phyloP scores from a whole-genome alignment of 2,329 filamentous ascomycete genomes.

The Paraconiothyrium brasiliense region DNA sequence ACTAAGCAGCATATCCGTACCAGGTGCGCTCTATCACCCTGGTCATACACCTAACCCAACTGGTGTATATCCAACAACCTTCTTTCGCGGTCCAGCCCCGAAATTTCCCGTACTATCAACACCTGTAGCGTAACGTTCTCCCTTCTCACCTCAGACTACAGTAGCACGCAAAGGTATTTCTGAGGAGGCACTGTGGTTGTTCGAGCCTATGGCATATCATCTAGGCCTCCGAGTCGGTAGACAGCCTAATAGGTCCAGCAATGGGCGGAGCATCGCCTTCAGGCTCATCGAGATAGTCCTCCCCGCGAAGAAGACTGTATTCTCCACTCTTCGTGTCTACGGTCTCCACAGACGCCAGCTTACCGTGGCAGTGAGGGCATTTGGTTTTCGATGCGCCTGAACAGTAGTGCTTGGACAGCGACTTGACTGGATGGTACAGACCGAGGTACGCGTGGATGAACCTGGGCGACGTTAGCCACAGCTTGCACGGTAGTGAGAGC shows the following conservation, averaged over 20 bases:
- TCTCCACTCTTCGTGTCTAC: neutral
- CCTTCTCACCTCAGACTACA: neutral
- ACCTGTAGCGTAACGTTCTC: neutral
- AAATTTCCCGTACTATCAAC: neutral
- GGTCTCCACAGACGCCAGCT: neutral
- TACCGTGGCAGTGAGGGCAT: slow-evolving; percentile 13
- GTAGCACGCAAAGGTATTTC: too few relatives aligned
- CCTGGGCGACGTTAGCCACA: neutral
- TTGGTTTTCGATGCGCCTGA: neutral
- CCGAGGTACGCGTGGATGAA: slow-evolving; percentile 10
- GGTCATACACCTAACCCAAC: neutral
- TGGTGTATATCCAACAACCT: neutral
- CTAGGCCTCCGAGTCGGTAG: slow-evolving; percentile 2
- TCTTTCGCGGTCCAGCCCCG: neutral
- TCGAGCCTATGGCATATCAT: neutral
- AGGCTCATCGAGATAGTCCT: slow-evolving; percentile 7
- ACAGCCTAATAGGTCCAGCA: neutral
- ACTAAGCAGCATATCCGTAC: neutral
- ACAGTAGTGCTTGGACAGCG: neutral
- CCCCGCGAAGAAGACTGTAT: slow-evolving; percentile 4
- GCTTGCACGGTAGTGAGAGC: neutral
- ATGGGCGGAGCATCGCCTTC: neutral
- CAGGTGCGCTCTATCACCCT: neutral
- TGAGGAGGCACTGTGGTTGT: too few relatives aligned
- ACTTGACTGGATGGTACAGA: neutral